Base-by-base conservation (phyloP, 345 rosid species). In the Corchorus olitorius region DNA sequence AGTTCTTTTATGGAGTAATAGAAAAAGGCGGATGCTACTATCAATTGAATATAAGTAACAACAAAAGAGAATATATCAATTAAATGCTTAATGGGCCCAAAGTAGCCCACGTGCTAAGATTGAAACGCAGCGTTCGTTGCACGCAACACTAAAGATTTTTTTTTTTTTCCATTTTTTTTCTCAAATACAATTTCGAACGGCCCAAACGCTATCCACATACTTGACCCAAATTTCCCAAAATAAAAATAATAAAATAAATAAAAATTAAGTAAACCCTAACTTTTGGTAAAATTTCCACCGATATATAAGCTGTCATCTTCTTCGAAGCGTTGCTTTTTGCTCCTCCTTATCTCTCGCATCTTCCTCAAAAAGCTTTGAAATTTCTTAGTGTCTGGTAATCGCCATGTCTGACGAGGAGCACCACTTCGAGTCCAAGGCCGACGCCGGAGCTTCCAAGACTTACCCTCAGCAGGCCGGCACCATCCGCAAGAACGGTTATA, bases 401-500 rank as follows among this genome's bases (percentile, higher is more conserved):
- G 63, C 66, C 65, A 88, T 89, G 92, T 89, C 92, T 27, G 92
- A 90, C 83, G 90, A 90, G 65, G 92, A 90, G 73, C 94, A 86
- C 66, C 89, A 87, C 65, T 88, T 90, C 45, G 92, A 90, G 52
- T 88, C 92, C 0, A 90, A 89, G 79, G 91, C 87, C 8, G 92
- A 88, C 69, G 92, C 92, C 60, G 94, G 91, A 72, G 92, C 94
- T 8, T 90, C 94, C 43, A 90, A 89, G 75, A 90, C 92, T 3
- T 89, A 69, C 41, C 94, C 91, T 8, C 89, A 87, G 80, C 94
- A 89, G 76, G 94, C 94, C 27, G 92, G 92, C 22, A 85, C 90
- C 65, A 85, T 90, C 70, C 90, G 94, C 48, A 90, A 90, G 80
- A 87, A 77, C 74, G 94, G 91, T 27, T 75, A 87, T 76, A 84